A percentile compares a stretch with the other conserved stretches of the same genome.
Evolutionary conservation across 208 protist genomes (phyloP).

Genomic region (Leishmania tarentolae): DNA sequence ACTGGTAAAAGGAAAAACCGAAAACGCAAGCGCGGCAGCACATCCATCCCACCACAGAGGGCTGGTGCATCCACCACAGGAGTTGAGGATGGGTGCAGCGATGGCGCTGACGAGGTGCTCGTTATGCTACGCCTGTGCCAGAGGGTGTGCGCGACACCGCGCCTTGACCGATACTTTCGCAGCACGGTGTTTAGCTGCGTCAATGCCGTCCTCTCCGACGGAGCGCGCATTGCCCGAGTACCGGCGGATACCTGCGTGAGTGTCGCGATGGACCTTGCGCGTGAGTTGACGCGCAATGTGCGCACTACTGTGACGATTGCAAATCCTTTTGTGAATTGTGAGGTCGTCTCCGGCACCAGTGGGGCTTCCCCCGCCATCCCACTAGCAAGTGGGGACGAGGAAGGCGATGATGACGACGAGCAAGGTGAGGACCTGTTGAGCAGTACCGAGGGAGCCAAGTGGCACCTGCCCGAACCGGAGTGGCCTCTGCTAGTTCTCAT

Average conservation of each 20-base stretch:
- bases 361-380: neutral
- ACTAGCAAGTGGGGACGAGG: constrained; percentile 10
- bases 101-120: constrained; percentile 1
- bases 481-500: constrained; percentile 73
- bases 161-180: constrained; percentile 24
- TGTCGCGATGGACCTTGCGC: constrained; percentile 16
- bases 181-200: constrained; percentile 33
- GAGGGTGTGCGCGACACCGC: constrained; percentile 24
- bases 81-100: neutral
- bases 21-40: constrained; percentile 15
- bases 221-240: neutral
- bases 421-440: constrained; percentile 41
- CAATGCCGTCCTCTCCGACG: constrained; percentile 21
- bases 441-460: constrained; percentile 69
- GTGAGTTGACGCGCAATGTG: constrained; percentile 30
- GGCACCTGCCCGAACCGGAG: constrained; percentile 59
- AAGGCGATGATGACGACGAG: constrained; percentile 26
- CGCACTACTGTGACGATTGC: constrained; percentile 28
- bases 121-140: constrained; percentile 27
- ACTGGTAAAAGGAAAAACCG: neutral
- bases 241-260: constrained; percentile 7
- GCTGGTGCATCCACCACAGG: neutral
- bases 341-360: neutral
- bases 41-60: neutral
- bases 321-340: constrained; percentile 33